Conservation (phyloP, 495 filamentous ascomycete genomes). For the Neurospora terricola region DNA sequence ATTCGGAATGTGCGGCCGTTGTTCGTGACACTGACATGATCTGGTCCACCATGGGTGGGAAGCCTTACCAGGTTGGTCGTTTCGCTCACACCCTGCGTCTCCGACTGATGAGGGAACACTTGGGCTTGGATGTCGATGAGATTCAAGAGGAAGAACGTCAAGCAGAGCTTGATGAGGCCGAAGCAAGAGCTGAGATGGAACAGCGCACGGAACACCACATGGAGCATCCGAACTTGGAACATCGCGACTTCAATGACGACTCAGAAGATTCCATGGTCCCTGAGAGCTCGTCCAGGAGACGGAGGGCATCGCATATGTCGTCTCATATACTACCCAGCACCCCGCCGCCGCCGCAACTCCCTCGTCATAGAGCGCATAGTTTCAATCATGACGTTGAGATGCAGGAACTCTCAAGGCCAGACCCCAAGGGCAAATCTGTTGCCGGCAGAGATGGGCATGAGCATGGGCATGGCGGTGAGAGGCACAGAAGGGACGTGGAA, state of each 20-base stretch:
- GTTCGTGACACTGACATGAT: conserved; percentile 93
- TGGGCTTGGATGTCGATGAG: conserved; percentile 89
- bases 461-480: conserved; percentile 35
- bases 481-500: conserved; percentile 64
- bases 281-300: conserved; percentile 16
- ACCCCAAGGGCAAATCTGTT: conserved; percentile 34
- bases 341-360: conserved; percentile 6
- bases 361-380: conserved; percentile 38
- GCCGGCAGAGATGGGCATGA: conserved; percentile 2
- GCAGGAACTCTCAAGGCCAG: conserved; percentile 53
- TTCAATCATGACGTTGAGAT: conserved; percentile 81
- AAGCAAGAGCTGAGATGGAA: conserved; percentile 42
- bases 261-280: conserved; percentile 22
- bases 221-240: not conserved
- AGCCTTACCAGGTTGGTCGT: conserved; percentile 77
- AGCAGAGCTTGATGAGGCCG: conserved; percentile 40
- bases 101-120: conserved; percentile 92
- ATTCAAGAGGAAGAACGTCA: conserved; percentile 71
- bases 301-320: not conserved
- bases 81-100: conserved; percentile 91
- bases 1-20: conserved; percentile 86
- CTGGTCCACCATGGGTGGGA: conserved; percentile 81
- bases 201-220: not conserved
- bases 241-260: conserved; percentile 35
- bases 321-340: conserved; percentile 2